phyloP scores from a whole-genome alignment of 1,284 basidiomycete genomes.

The Sanguinoderma infundibulare region DNA sequence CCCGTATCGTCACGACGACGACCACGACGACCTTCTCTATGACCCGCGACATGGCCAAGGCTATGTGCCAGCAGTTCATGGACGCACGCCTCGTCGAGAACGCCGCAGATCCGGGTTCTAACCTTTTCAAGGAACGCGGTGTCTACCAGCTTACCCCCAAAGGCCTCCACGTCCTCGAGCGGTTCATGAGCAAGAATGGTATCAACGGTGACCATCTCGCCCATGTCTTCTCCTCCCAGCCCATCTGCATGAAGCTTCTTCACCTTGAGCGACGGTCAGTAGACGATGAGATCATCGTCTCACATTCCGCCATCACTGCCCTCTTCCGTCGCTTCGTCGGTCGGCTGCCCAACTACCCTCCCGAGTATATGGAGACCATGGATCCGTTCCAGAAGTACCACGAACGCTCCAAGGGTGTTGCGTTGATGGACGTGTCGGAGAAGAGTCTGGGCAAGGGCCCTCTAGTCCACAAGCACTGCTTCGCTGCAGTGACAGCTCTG shows the following conservation, averaged over 20 bases:
- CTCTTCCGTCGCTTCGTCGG: conserved; percentile 96
- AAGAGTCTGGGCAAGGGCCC: conserved; percentile 54
- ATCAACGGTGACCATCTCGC: conserved; percentile 94
- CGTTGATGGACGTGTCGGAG: conserved; percentile 70
- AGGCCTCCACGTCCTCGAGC: conserved; percentile 96
- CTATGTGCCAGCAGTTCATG: conserved; percentile 99
- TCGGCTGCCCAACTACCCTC: conserved; percentile 77
- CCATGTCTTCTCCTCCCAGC: conserved; percentile 89
- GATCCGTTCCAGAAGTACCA: conserved; percentile 81
- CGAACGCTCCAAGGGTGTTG: conserved; percentile 80
- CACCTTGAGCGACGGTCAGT: conserved; percentile 92
- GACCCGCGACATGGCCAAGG: conserved; percentile 99
- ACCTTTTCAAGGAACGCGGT: conserved; percentile 96
- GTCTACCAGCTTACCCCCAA: conserved; percentile 97
- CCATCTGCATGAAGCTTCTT: conserved; percentile 97
- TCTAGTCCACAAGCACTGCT: conserved; percentile 75
- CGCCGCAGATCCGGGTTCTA: conserved; percentile 86
- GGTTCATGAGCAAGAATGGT: conserved; percentile 99
- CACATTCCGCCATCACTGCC: conserved; percentile 91
- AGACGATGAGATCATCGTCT: conserved; percentile 98
- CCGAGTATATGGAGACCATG: conserved; percentile 48
- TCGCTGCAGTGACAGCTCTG: conserved; percentile 84
- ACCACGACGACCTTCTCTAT: conserved; percentile 99
- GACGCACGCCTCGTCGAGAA: conserved; percentile 98
- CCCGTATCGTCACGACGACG: conserved; percentile 97